phyloP scores from a whole-genome alignment of 805 yeast species.

The Yamadazyma olivae region DNA sequence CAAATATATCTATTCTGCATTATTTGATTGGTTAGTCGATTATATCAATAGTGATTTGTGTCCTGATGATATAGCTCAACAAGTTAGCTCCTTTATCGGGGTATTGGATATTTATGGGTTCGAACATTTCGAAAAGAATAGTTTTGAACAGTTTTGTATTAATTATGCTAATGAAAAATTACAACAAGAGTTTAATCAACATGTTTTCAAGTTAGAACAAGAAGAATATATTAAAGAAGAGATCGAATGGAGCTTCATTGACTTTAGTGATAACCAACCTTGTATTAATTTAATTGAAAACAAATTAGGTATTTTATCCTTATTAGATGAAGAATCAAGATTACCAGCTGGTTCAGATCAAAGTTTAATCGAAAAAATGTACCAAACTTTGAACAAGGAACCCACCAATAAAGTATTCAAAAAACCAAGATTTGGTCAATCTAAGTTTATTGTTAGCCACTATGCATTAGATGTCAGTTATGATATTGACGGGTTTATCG shows the following conservation, averaged over 20 bases:
- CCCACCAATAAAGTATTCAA: conserved; percentile 77
- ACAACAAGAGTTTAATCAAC: conserved; percentile 97
- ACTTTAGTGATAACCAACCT: conserved; percentile 94
- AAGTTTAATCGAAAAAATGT: conserved; percentile 88
- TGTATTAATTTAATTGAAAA: conserved; percentile 91
- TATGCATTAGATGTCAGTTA: conserved; percentile 93
- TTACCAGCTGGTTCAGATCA: conserved; percentile 92
- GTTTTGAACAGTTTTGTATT: conserved; percentile 96
- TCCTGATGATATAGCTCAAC: conserved; percentile 60
- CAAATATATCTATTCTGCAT: conserved; percentile 85
- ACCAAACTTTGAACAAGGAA: conserved; percentile 76
- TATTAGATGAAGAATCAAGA: conserved; percentile 93
- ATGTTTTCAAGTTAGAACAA: conserved; percentile 94
- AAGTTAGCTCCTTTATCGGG: conserved; percentile 79
- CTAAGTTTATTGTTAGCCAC: conserved; percentile 86
- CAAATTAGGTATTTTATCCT: conserved; percentile 79
- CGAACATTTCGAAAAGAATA: conserved; percentile 91
- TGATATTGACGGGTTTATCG: conserved; percentile 92
- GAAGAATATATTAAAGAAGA: conserved; percentile 91
- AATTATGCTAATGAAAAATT: conserved; percentile 95
- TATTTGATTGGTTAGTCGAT: conserved; percentile 93
- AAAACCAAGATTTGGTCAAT: conserved; percentile 91
- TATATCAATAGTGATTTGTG: conserved; percentile 81
- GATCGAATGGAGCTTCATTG: conserved; percentile 95
- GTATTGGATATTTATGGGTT: conserved; percentile 97